Conservation (phyloP, 192 early-diverging fungal species). For the Backusella tuberculispora region DNA sequence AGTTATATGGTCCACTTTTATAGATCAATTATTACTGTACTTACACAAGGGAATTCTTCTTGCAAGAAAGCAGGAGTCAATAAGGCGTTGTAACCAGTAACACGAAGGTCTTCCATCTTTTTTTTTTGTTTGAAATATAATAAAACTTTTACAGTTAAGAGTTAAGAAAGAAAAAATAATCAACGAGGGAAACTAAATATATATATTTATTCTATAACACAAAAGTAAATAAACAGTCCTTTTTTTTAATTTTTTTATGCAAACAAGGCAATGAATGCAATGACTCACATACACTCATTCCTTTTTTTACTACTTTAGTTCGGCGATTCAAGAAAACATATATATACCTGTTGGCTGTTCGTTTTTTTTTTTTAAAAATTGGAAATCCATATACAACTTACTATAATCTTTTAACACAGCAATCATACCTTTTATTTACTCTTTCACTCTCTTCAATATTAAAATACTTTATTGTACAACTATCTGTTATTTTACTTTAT, state of each 20-base stretch:
- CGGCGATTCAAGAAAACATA: constrained; percentile 19
- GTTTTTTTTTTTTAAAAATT: neutral
- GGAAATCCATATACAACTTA: neutral
- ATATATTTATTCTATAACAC: constrained; percentile 3
- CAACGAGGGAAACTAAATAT: neutral
- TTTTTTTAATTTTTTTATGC: constrained; percentile 13
- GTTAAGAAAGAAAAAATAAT: constrained; percentile 9
- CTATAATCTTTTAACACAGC: neutral
- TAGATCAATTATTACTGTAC: neutral
- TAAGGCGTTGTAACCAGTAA: constrained; percentile 86
- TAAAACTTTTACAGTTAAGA: neutral
- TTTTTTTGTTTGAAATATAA: neutral
- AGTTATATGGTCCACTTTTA: neutral
- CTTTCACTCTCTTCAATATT: too few species aligned
- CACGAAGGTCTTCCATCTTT: constrained; percentile 82
- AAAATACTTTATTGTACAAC: too few species aligned
- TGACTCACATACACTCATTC: constrained; percentile 21
- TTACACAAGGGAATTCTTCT: constrained; percentile 79
- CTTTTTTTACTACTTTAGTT: neutral
- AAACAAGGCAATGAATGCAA: constrained; percentile 11
- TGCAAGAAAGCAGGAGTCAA: constrained; percentile 89
- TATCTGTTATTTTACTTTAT: too few species aligned
- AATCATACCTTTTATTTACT: neutral
- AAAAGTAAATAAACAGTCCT: constrained; percentile 14
- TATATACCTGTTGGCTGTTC: neutral